Base-by-base conservation (phyloP, 1,139 yeast species). In the Debaryomycetaceae sp. region DNA sequence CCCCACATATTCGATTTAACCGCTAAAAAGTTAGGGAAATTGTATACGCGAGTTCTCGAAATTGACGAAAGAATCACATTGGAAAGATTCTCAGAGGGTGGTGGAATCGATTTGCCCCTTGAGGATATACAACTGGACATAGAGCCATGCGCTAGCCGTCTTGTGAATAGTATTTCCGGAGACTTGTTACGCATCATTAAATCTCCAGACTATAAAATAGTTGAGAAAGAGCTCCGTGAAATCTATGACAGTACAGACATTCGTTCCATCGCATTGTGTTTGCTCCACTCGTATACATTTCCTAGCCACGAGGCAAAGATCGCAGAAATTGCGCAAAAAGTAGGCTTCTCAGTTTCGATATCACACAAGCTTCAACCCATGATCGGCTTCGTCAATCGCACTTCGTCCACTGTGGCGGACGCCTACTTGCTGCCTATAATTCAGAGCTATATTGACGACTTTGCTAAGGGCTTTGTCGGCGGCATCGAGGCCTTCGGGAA, bases 351-450 rank as follows among this genome's bases (percentile, higher is more conserved):
- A 15, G 59, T 61, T 3, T 61, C 68, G 3, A 62, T 58, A 0
- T 58, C 66, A 8, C 67, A 61, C 39, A 47, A 51, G 26, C 44
- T 62, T 16, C 68, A 62, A 35, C 68, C 68, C 13, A 62, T 62
- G 67, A 55, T 61, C 28, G 67, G 68, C 3, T 49, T 61, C 46
- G 66, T 62, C 10, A 61, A 60, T 36, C 37, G 68, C 28, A 51
- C 63, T 2, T 60, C 67, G 3, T 62, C 68, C 4, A 60, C 68
- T 1, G 67, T 62, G 5, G 68, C 67, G 2, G 68, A 62, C 40
- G 68, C 68, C 3, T 62, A 62, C 30, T 45, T 62, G 22, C 55
- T 65, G 2, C 68, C 68, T 1, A 49, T 59, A 1, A 57, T 62
- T 27, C 40, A 44, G 12, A 45, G 50, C 11, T 62, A 62, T 32